Conservation (phyloP, 176 grass and related monocot species). For the Musa itinerans region DNA sequence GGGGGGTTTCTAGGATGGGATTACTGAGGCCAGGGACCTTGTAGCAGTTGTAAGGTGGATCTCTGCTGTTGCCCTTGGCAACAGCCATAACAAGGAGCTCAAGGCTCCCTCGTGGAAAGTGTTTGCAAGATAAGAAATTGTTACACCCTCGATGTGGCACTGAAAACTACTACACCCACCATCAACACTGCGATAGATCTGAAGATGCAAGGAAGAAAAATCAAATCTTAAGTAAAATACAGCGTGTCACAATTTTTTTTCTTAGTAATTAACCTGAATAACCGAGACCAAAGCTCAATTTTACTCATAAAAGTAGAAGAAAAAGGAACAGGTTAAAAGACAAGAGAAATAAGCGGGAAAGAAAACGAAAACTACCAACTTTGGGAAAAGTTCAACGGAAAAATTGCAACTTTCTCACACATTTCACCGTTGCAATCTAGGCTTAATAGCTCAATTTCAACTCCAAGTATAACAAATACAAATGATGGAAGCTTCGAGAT, state of each 20-base stretch:
- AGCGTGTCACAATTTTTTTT: too few relatives aligned
- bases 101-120: neutral
- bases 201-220: neutral
- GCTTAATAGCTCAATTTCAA: neutral
- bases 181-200: neutral
- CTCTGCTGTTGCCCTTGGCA: slow-evolving; percentile 6
- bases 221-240: neutral
- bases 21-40: slow-evolving; percentile 49
- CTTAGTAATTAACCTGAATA: neutral
- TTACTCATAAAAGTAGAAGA: neutral
- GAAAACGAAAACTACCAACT: neutral
- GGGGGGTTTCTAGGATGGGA: slow-evolving; percentile 66
- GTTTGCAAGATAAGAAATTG: neutral
- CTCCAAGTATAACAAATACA: neutral
- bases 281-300: neutral
- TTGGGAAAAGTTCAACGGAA: neutral
- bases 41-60: slow-evolving; percentile 55
- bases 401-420: neutral
- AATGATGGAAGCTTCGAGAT: neutral
- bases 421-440: neutral
- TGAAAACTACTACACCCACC: neutral
- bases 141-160: neutral
- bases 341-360: neutral
- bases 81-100: slow-evolving; percentile 44
- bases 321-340: neutral